Evolutionary conservation across 257 asterid genomes (phyloP), one percentile per base, ranked within the genome.

Genomic region (Linderniella brevidens): DNA sequence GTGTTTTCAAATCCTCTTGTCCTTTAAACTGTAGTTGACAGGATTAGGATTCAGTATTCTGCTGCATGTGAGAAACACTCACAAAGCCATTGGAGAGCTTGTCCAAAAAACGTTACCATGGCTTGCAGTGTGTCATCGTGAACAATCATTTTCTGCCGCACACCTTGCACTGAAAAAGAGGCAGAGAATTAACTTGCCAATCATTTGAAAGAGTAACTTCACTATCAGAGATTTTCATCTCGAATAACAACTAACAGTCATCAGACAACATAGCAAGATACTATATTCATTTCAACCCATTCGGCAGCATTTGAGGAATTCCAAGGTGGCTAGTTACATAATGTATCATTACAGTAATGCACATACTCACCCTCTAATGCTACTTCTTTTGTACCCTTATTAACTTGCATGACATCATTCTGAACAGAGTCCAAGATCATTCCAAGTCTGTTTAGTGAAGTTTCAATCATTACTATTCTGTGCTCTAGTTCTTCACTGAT

Each of bases 401-500:
- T 79, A 45, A 64, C 86, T 73, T 81, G 93, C 77, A 85, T 79
- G 61, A 90, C 53, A 65, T 85, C 96, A 66, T 73, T 63, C 68
- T 90, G 99, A 59, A 85, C 63, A 49, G 93, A 80, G 66, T 90
- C 94, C 83, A 85, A 53, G 52, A 81, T 69, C 76, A 81, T 71
- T 55, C 86, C 92, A 42, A 73, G 62, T 72, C 88, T 79, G 73
- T 77, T 78, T 59, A 85, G 58, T 42, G 88, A 78, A 60, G 83
- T 82, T 69, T 90, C 99, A 36, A 85, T 64, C 77, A 70, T 64
- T 54, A 93, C 92, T 52, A 90, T 68, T 67, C 76, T 77, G 74
- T 75, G 94, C 53, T 81, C 94, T 43, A 88, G 78, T 62, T 84
- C 90, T 79, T 80, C 90, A 49, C 64, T 78, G 40, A 58, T 60